Base-by-base conservation (phyloP, 352 stramenopile genomes). In the Pythium grandisporangium region DNA sequence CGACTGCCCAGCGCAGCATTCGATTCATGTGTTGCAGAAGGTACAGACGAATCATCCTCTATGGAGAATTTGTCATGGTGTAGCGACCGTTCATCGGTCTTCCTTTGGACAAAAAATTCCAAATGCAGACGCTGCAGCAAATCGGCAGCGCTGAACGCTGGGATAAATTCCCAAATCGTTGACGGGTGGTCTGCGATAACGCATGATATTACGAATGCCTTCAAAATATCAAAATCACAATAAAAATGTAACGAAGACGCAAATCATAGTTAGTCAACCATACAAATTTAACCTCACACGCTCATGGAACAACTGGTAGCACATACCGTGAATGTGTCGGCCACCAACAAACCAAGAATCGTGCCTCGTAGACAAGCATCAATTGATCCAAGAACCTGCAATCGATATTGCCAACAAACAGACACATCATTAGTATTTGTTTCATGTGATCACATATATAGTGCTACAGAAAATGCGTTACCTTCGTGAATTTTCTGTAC, bases 401-500 rank as follows among this genome's bases (percentile, higher is more conserved):
- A 3, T 52, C 5, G 43, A 26, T n/a, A 23, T 21, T 17, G 30
- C 54, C 11, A 26, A 40, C 39, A 5, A 14, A 30, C 5, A 30
- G 27, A 30, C 21, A 6, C 4, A 41, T 12, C 5, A 34, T 24
- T 32, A 30, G 30, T 24, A n/a, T 22, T 40, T 10, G 38, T 26
- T 27, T 29, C 13, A 27, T 5, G 24, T 7, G 29, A 27, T 10
- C 25, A 22, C 22, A 8, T 22, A 2, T 6, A 45, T 20, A 21
- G 30, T 39, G 5, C 8, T 20, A n/a, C 14, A 33, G 3, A 2
- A 45, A 21, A 2, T 13, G 23, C n/a, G 43, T 21, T 61, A 88
- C 72, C 58, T 88, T 93, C 2, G 80, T 92, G 37, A 88, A 93
- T 53, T 93, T 93, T 25, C 75, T 66, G 36, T 90, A 89, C 45